phyloP scores from a whole-genome alignment of 1,284 basidiomycete genomes.

The Melampsora americana region DNA sequence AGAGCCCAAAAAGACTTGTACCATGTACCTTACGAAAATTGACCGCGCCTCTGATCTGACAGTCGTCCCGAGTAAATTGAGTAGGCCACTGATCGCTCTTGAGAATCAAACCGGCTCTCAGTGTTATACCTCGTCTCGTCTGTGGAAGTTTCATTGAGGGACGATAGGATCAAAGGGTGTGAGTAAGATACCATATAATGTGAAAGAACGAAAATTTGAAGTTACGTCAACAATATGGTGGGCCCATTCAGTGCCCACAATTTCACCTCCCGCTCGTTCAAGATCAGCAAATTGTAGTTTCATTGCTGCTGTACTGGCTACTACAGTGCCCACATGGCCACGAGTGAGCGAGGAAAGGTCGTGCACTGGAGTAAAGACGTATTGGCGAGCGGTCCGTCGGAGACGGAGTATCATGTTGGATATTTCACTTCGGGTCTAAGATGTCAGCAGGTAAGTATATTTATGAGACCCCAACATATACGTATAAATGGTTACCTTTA shows the following conservation, averaged over 20 bases:
- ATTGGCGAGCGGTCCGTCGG: slow-evolving; percentile 69
- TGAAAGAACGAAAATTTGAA: neutral
- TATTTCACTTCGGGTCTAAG: slow-evolving; percentile 45
- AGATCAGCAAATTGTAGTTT: slow-evolving; percentile 58
- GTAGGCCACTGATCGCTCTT: slow-evolving; percentile 88
- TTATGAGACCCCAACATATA: slow-evolving; percentile 8
- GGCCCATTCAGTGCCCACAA: slow-evolving; percentile 88
- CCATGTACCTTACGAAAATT: slow-evolving; percentile 85
- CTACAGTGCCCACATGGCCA: slow-evolving; percentile 59
- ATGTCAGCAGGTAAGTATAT: slow-evolving; percentile 60
- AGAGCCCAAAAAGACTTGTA: slow-evolving; percentile 82
- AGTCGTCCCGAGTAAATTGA: slow-evolving; percentile 59
- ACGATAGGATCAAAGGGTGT: neutral
- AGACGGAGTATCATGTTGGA: slow-evolving; percentile 66
- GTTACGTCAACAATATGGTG: slow-evolving; percentile 81
- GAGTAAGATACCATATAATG: neutral
- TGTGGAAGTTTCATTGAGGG: slow-evolving; percentile 50
- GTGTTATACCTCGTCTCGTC: slow-evolving; percentile 87
- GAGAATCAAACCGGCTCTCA: slow-evolving; percentile 71
- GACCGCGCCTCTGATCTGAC: slow-evolving; percentile 73
- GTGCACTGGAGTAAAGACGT: slow-evolving; percentile 80
- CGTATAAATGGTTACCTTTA: slow-evolving; percentile 62
- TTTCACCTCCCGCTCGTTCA: slow-evolving; percentile 74
- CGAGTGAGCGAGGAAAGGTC: slow-evolving; percentile 77
- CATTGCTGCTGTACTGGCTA: slow-evolving; percentile 51